Base-by-base conservation (phyloP, 495 filamentous ascomycete genomes). In the Penicillium macrosclerotiorum region DNA sequence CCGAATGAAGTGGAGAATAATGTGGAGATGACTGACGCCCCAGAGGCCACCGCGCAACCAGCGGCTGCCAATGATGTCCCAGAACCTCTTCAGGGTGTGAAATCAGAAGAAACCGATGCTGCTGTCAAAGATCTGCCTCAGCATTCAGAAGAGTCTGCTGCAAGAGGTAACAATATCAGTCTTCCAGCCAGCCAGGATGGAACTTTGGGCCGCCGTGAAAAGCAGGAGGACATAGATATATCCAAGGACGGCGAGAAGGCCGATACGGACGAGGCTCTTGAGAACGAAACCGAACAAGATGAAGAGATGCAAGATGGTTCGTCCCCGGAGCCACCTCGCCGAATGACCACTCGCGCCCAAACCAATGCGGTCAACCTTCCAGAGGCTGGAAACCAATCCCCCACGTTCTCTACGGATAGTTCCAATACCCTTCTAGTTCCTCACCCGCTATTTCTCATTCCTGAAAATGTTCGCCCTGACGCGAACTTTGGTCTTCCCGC, bases 401-500 rank as follows among this genome's bases (percentile, higher is more conserved):
- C 75, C 36, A 69, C 73, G 27, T 74, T 77, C 16, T 61, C 75
- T 34, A 65, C 72, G 32, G 75, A 75, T 31, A 70, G 73, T 31
- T 63, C 74, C 17, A 69, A 54, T 64, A 77, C 49, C 57, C 76
- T 57, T 48, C 73, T 51, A 62, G 77, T 57, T 31, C 83, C 96
- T 19, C 89, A 96, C 54, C 89, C 93, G 2, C 80, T 95, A 47
- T 98, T 92, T 71, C 68, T 86, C n/a, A 75, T 85, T 3, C 86
- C 91, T 0, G 65, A 73, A n/a, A 62, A 74, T 27, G 79, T 83
- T 37, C 78, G 74, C n/a, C 82, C 88, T 1, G 88, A 95, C 59
- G 73, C 81, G 26, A 84, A 94, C 59, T 77, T 89, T 25, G 88
- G 89, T 12, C 80, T 98, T 1, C 90, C 90, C 0, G 72, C 83